phyloP scores from a whole-genome alignment of 352 stramenopile genomes.

The Phytophthora europaea region DNA sequence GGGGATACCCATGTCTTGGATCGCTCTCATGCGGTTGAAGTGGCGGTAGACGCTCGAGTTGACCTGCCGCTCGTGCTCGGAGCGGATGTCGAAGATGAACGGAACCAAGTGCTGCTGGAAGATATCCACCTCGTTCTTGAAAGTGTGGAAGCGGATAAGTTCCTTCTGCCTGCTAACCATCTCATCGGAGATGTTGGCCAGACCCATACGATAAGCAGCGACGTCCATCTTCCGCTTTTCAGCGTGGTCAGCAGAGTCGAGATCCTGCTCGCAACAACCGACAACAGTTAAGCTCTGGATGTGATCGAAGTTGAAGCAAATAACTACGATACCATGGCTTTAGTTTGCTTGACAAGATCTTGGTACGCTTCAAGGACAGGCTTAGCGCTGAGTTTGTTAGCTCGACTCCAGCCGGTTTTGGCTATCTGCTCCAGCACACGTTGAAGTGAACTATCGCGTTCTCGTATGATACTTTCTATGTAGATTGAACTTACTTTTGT shows the following conservation, averaged over 20 bases:
- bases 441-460: not conserved
- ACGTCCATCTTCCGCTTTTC: slow-evolving; percentile 47
- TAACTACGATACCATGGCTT: slow-evolving; percentile 49
- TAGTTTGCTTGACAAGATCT: slow-evolving; percentile 55
- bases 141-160: slow-evolving; percentile 67
- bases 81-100: slow-evolving; percentile 71
- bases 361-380: slow-evolving; percentile 60
- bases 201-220: slow-evolving; percentile 58
- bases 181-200: slow-evolving; percentile 67
- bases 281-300: not conserved
- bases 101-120: slow-evolving; percentile 82
- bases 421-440: slow-evolving; percentile 22
- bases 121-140: slow-evolving; percentile 85
- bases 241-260: slow-evolving; percentile 39
- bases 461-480: not conserved
- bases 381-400: slow-evolving; percentile 43
- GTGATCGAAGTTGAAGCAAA: not conserved
- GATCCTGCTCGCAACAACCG: slow-evolving; percentile 27
- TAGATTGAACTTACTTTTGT: slow-evolving; percentile 15
- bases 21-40: slow-evolving; percentile 63
- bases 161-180: slow-evolving; percentile 64
- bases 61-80: slow-evolving; percentile 60
- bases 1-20: slow-evolving; percentile 80
- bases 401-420: slow-evolving; percentile 22
- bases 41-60: slow-evolving; percentile 84